Evolutionary conservation across 495 filamentous ascomycete species (phyloP).

Genomic region (Viridothelium virens): DNA sequence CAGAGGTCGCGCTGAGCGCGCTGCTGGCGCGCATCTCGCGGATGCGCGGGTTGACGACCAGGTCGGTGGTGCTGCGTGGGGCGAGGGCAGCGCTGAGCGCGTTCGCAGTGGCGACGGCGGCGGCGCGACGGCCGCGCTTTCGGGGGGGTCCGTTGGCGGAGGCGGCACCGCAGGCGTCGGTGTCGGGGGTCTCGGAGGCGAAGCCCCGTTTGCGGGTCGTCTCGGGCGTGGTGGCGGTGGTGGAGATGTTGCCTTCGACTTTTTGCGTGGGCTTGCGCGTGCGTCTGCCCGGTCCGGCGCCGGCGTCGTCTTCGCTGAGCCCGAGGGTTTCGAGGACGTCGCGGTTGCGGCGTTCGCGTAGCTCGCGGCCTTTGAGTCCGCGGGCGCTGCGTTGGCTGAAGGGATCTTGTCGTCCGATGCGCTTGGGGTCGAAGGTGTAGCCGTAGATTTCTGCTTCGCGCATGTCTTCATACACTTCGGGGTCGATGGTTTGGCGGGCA

Average conservation of each 20-base stretch:
- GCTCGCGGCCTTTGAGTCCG: conserved; percentile 31
- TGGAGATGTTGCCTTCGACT: conserved; percentile 14
- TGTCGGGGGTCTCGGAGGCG: conserved; percentile 2
- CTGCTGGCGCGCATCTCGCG: conserved; percentile 34
- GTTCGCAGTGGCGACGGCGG: too few relatives aligned
- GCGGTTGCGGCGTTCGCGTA: conserved; percentile 32
- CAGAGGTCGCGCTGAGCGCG: conserved; percentile 21
- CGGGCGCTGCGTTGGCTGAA: conserved; percentile 29
- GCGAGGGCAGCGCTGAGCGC: too few relatives aligned
- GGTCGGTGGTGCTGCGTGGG: too few relatives aligned
- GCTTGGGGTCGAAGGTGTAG: conserved; percentile 34
- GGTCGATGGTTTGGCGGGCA: conserved; percentile 28
- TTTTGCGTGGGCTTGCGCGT: conserved; percentile 15
- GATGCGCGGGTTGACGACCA: conserved; percentile 19
- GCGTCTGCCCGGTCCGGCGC: conserved; percentile 10
- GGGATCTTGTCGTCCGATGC: conserved; percentile 33
- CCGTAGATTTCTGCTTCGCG: conserved; percentile 40
- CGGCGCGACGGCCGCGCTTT: background rate
- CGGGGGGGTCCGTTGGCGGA: background rate
- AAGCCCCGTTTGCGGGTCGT: conserved; percentile 18
- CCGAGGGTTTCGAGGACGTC: conserved; percentile 21
- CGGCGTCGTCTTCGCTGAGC: conserved; percentile 27
- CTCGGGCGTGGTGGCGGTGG: conserved; percentile 15
- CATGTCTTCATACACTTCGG: conserved; percentile 31
- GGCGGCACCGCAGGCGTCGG: background rate